Percentiles rank a stretch among this genome's conserved stretches.
These are phyloP conservation scores for Sicyos baderoa DNA, from an alignment of 306 rosid genomes.

Conservation along the genomic window DNA sequence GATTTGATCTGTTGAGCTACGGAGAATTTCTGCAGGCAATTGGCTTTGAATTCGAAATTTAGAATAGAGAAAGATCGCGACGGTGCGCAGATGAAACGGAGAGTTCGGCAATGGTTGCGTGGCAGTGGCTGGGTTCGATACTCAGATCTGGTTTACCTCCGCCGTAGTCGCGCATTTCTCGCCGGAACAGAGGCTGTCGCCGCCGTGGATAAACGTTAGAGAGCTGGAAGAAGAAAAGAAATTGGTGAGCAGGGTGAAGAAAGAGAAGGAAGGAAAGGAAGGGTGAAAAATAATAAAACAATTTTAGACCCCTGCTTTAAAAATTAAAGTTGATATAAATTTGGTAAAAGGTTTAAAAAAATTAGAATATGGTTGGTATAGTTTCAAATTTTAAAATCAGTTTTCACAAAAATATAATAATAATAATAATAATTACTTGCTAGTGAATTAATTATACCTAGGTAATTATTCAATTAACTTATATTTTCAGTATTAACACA, in stretches of 20 bases:
- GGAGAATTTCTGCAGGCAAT: background rate
- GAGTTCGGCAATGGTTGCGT: conserved; percentile 2
- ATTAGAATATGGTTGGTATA: no score
- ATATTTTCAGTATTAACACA: no score
- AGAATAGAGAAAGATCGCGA: background rate
- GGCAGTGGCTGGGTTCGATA: background rate
- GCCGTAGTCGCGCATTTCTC: background rate
- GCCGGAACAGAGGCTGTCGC: background rate
- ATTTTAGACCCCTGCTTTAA: no score
- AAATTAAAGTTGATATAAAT: no score
- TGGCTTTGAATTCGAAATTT: background rate
- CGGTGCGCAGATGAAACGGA: background rate
- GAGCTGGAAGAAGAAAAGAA: background rate
- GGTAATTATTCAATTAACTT: no score
- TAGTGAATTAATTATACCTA: no score
- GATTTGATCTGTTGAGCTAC: no score
- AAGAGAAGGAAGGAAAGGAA: background rate
- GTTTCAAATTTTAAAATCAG: no score
- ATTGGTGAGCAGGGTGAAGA: background rate
- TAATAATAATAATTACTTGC: no score
- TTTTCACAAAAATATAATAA: no score
- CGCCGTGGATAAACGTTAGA: background rate
- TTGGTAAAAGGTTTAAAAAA: no score
- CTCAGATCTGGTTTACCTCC: background rate
- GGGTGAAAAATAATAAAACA: no score